phyloP scores from a whole-genome alignment of 2,329 filamentous ascomycete genomes.

The Chrysoporthe austroafricana region DNA sequence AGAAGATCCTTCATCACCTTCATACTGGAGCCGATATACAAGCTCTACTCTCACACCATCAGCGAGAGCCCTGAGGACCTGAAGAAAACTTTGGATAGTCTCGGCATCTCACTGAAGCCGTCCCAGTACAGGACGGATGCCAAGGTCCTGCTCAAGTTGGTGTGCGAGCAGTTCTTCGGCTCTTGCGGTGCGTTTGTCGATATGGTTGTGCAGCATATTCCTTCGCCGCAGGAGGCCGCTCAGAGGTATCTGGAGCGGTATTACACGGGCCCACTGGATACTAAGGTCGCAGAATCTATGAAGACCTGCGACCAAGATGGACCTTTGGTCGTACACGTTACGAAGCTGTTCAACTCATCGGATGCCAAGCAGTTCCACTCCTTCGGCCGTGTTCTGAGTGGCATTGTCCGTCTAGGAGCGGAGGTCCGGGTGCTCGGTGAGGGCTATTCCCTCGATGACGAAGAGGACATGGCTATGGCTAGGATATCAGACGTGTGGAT shows the following conservation, averaged over 20 bases:
- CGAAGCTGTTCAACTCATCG: slow-evolving; percentile 87
- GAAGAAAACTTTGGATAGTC: slow-evolving; percentile 73
- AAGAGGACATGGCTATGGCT: slow-evolving; percentile 93
- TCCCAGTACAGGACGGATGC: slow-evolving; percentile 91
- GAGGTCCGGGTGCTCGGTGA: slow-evolving; percentile 92
- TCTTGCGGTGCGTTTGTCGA: slow-evolving; percentile 89
- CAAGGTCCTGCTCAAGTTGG: slow-evolving; percentile 82
- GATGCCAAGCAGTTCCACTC: slow-evolving; percentile 92
- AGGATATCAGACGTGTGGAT: slow-evolving; percentile 88
- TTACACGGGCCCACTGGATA: slow-evolving; percentile 89
- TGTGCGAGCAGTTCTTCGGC: slow-evolving; percentile 96
- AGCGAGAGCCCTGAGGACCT: slow-evolving; percentile 87
- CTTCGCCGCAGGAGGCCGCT: slow-evolving; percentile 81
- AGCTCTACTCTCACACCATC: slow-evolving; percentile 93
- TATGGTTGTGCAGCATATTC: slow-evolving; percentile 89
- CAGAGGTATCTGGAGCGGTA: slow-evolving; percentile 79
- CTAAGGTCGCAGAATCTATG: slow-evolving; percentile 80
- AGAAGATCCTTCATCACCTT: slow-evolving; percentile 93
- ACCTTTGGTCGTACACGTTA: slow-evolving; percentile 87
- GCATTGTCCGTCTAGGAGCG: slow-evolving; percentile 79
- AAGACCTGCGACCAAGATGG: slow-evolving; percentile 83
- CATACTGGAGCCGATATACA: slow-evolving; percentile 95
- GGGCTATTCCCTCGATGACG: slow-evolving; percentile 93
- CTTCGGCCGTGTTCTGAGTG: slow-evolving; percentile 90
- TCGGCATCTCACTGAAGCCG: slow-evolving; percentile 88